Evolutionary conservation across 176 grass and related monocot genomes (phyloP).

Genomic region (Hordeum vulgare): DNA sequence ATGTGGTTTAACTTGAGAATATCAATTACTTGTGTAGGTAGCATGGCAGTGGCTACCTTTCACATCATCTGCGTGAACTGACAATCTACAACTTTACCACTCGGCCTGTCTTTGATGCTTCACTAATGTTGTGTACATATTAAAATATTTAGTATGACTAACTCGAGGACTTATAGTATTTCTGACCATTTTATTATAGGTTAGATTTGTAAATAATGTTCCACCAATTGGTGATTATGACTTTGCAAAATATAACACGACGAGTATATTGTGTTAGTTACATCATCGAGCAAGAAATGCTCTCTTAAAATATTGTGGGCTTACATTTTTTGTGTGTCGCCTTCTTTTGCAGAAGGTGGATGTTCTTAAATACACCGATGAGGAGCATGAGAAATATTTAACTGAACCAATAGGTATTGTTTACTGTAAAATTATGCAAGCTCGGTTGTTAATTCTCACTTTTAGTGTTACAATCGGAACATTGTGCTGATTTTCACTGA

Average conservation of each 20-base stretch:
- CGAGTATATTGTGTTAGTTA: constrained; percentile 21
- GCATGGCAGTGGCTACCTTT: constrained; percentile 94
- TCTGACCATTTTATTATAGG: constrained; percentile 37
- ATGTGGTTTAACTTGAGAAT: not conserved
- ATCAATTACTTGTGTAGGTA: constrained; percentile 50
- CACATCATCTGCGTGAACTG: constrained; percentile 73
- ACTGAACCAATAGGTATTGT: constrained; percentile 87
- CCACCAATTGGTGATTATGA: constrained; percentile 88
- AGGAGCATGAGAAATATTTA: constrained; percentile 98
- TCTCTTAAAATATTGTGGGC: not conserved
- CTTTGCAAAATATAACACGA: constrained; percentile 95
- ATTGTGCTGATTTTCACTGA: not conserved
- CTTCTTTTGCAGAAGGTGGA: constrained; percentile 72
- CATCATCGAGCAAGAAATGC: not conserved
- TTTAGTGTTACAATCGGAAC: not conserved
- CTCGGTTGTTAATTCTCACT: not conserved
- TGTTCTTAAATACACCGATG: constrained; percentile 74
- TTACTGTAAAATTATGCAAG: constrained; percentile 7
- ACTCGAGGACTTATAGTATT: not conserved
- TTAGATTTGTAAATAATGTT: constrained; percentile 76
- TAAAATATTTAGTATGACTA: not conserved
- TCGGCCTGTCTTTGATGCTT: constrained; percentile 57
- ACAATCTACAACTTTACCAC: constrained; percentile 84
- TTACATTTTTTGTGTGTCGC: constrained; percentile 32
- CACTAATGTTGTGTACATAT: constrained; percentile 9